Evolutionary conservation across 192 early-diverging fungal species (phyloP), one percentile per base, ranked within the genome.

Genomic region (Umbelopsis ramanniana): DNA sequence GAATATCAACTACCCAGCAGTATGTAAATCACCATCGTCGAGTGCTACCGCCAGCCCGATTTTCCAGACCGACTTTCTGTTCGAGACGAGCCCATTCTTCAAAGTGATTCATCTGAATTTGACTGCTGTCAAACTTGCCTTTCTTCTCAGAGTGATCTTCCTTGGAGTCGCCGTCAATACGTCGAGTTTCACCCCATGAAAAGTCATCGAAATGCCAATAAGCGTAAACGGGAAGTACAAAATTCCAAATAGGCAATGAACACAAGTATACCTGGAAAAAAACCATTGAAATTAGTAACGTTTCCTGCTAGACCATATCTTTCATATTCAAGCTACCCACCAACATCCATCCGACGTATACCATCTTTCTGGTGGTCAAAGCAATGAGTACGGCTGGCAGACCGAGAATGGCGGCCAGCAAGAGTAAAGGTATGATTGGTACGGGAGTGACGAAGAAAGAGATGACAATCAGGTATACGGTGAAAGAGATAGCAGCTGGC

Each of bases 141-240:
- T 88, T 90, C 6, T 76, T 74, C 53, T 82, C 81, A 26, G 90
- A 87, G 68, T 97, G 94, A 72, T 84, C 89, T 43, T 87, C 87
- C 47, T 88, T 89, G 73, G 79, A 84, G 68, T 91, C 90, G 63
- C 91, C 91, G 35, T 83, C 85, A 15, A 91, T 86, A 74, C 81
- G 83, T 43, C 93, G 87, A 2, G 93, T 95, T 79, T 92, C 83
- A 53, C 93, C 93, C 93, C 93, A 95, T 40, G 89, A 90, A 70
- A 95, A 95, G 52, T 94, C 92, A 73, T 94, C 93, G 86, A 94
- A 93, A 81, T 94, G 89, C 93, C 93, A 94, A 81, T 90, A 94
- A n/a, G 93, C 88, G 45, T 93, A 93, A 11, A 82, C 82, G 1
- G 93, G 93, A 37, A 94, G 76, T 2, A 94, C 76, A 75, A 94